Base-by-base conservation (phyloP, 345 rosid genomes). In the Kandelia obovata region DNA sequence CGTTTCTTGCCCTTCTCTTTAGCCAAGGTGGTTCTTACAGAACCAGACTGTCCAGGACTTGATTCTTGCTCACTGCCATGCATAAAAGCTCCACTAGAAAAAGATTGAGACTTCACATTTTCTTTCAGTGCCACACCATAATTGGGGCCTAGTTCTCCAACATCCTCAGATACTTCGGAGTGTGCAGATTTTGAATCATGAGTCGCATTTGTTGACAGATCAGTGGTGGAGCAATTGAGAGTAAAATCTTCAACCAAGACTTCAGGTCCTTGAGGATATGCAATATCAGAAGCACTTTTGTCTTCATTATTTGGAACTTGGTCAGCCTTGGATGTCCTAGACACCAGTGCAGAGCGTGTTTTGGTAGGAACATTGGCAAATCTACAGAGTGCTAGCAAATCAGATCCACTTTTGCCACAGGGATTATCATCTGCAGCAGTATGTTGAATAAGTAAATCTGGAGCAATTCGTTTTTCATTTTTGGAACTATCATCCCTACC, bases 301-400 rank as follows among this genome's bases (percentile, higher is more conserved):
- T 70, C 85, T 62, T 72, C 87, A 56, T 71, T 78, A 25, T 60
- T 78, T 58, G 77, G 70, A 81, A 78, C 70, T 28, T 65, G 55
- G 57, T 84, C 78, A 67, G 53, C 76, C 79, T 81, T 89, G 62
- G 78, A 58, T 43, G 64, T 74, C 75, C 80, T 85, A 31, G 37
- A 62, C 64, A 83, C 76, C 79, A 90, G 74, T 61, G 96, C 84
- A 65, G 99, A 88, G 53, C 98, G 96, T 4, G 78, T 89, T 82
- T 78, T 95, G 17, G 96, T 95, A 57, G 96, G 96, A 65, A 95
- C 83, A 75, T 95, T 95, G 66, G 82, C 82, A 64, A 95, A 87
- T 67, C 85, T 95, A 78, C 99, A 86, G 35, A 87, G 77, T 28
- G 83, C 68, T 27, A 85, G 83, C 75, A 95, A 84, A 83, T 83